These are phyloP conservation scores for Colletotrichum nymphaeae DNA, from an alignment of 2,329 filamentous ascomycete species.

Conservation along the genomic window DNA sequence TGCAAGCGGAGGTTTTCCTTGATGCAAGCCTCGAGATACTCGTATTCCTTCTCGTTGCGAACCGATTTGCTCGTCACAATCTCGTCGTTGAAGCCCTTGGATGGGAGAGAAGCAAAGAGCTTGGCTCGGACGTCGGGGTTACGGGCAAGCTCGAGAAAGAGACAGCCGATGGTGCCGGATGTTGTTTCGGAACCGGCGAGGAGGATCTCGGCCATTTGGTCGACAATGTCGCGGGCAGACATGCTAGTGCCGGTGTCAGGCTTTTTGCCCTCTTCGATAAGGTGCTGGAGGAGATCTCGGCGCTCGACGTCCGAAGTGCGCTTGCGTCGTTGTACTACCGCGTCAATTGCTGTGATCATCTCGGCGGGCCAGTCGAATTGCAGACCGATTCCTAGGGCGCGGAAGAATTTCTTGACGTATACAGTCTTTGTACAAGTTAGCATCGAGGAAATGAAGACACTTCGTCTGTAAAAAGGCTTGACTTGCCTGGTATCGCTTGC, in stretches of 20 bases:
- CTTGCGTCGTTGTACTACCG: constrained; percentile 31
- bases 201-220: constrained; percentile 38
- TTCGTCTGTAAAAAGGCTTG: neutral
- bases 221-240: constrained; percentile 35
- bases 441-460: fast-evolving
- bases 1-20: constrained; percentile 83
- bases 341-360: constrained; percentile 33
- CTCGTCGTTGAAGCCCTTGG: constrained; percentile 12
- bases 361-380: constrained; percentile 32
- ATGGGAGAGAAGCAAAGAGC: constrained; percentile 28
- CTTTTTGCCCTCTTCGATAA: constrained; percentile 34
- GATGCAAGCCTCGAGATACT: constrained; percentile 80
- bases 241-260: constrained; percentile 33
- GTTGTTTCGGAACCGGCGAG: constrained; percentile 43
- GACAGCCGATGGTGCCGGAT: constrained; percentile 40
- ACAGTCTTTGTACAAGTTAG: neutral
- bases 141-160: constrained; percentile 42
- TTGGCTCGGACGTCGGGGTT: constrained; percentile 38
- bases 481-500: constrained; percentile 29
- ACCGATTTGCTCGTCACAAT: constrained; percentile 29
- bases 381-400: constrained; percentile 5
- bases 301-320: constrained; percentile 14
- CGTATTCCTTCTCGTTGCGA: constrained; percentile 15
- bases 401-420: constrained; percentile 31
- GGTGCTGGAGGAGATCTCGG: constrained; percentile 30